Base-by-base conservation (phyloP, 1,284 basidiomycete genomes). In the Tremellales sp. region DNA sequence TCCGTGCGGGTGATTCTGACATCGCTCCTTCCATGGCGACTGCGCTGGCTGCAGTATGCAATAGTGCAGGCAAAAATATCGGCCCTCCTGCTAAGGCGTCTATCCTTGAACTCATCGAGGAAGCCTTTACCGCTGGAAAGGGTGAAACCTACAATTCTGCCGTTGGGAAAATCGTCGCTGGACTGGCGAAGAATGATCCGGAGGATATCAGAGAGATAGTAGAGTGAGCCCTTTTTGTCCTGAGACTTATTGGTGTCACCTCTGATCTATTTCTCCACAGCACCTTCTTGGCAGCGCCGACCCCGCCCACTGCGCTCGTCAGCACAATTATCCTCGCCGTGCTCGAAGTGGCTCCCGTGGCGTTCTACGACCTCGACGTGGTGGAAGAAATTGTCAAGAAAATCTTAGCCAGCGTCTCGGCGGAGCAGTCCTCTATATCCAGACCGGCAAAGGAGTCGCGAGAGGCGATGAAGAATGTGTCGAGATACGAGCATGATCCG, bases 391-490 rank as follows among this genome's bases (percentile, higher is more conserved):
- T 91, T 13, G 80, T 84, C 3, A 79, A 84, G 61, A 89, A 90
- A 66, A 77, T 87, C 1, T 73, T 83, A 48, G 83, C 85, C 56
- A 84, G 82, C 61, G 79, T 82, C 3, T 79, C 76, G 2, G 82
- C 78, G 49, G 87, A 91, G 47, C 80, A 80, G 34, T 82, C 86
- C 3, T 77, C 78, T n/a, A 82, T 93, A 40, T 79, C 86, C 14
- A 77, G 90, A 39, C 89, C 89, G 0, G 87, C 89, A 10, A 77
- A 92, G 40, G 90, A 95, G 63, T 83, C 89, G 4, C 78, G 82
- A 56, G 91, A 95, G 43, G 56, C 86, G 34, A 69, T 97, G 41
- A 84, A 77, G 60, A 71, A 65, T 32, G 54, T 56, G 35, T 51
- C 45, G 25, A 33, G 40, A 36, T 74, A 58, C 48, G 57, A 56